Conservation (phyloP, 805 yeast genomes). For the Tetrapisispora nanseiensis region DNA sequence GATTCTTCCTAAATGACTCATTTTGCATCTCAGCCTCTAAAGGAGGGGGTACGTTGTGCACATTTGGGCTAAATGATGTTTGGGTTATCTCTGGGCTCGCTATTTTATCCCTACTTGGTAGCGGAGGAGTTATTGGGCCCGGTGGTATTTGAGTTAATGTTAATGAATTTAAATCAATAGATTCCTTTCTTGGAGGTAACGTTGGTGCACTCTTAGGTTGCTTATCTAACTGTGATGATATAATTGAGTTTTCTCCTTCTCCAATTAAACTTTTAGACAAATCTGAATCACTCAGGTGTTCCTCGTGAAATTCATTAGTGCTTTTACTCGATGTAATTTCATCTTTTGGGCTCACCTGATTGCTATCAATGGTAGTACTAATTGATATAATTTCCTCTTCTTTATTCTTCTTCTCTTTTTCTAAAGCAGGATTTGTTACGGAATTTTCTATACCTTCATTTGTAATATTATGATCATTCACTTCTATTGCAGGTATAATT, state of each 20-base stretch:
- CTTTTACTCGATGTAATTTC: background rate
- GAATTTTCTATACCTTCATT: too few species aligned
- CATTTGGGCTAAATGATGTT: conserved; percentile 3
- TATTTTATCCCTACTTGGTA: background rate
- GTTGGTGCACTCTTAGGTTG: background rate
- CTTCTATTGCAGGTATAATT: too few species aligned
- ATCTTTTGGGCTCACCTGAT: too few species aligned
- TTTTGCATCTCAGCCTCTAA: conserved; percentile 23
- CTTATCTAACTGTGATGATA: background rate
- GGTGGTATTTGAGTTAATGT: conserved; percentile 23
- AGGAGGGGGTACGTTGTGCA: conserved; percentile 26
- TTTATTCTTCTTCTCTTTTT: too few species aligned
- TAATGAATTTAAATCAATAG: background rate
- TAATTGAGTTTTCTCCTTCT: background rate
- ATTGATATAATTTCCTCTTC: too few species aligned
- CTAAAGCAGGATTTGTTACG: too few species aligned
- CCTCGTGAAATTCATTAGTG: background rate
- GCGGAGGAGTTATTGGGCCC: conserved; percentile 14
- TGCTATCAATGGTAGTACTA: too few species aligned
- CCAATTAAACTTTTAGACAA: background rate
- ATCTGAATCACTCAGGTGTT: background rate
- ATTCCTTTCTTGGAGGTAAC: background rate
- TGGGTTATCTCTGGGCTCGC: background rate
- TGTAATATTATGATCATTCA: too few species aligned
- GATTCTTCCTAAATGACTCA: conserved; percentile 17